Evolutionary conservation across 2,329 filamentous ascomycete genomes (phyloP).

Genomic region (Fusarium nematophilum): DNA sequence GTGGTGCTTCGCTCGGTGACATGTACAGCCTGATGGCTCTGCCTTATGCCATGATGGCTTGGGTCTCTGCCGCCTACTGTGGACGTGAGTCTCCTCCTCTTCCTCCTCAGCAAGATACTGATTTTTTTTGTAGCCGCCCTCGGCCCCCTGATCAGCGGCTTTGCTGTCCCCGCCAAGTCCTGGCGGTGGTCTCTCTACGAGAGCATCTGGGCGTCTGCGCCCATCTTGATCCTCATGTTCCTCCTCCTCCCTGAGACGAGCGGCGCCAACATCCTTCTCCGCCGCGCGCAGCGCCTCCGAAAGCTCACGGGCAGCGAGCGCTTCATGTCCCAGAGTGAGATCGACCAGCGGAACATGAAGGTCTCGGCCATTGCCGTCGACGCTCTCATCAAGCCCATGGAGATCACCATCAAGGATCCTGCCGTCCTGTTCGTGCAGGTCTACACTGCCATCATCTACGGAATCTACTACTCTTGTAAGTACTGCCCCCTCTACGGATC

Average conservation of each 20-base stretch:
- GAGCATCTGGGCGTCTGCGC: constrained; percentile 70
- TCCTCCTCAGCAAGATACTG: constrained; percentile 45
- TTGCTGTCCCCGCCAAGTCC: constrained; percentile 64
- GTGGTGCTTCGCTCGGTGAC: constrained; percentile 63
- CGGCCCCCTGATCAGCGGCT: constrained; percentile 71
- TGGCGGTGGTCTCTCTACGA: constrained; percentile 76
- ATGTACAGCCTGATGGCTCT: constrained; percentile 66
- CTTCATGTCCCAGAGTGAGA: constrained; percentile 72
- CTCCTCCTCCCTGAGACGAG: constrained; percentile 74
- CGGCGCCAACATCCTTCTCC: constrained; percentile 68
- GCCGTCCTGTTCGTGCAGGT: constrained; percentile 71
- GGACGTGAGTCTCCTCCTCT: constrained; percentile 55
- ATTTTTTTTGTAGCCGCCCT: constrained; percentile 58
- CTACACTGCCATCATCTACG: constrained; percentile 72
- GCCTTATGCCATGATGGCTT: constrained; percentile 68
- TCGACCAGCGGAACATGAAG: constrained; percentile 68
- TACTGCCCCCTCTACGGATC: neutral
- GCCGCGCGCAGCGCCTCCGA: constrained; percentile 70
- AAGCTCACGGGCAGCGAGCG: constrained; percentile 66
- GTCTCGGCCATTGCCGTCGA: constrained; percentile 60
- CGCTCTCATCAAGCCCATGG: constrained; percentile 69
- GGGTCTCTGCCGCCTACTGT: constrained; percentile 66
- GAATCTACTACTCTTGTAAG: constrained; percentile 68
- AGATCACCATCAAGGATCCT: constrained; percentile 71
- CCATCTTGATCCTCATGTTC: constrained; percentile 70